phyloP scores from a whole-genome alignment of 106 monocot species.

The Posidonia australis region DNA sequence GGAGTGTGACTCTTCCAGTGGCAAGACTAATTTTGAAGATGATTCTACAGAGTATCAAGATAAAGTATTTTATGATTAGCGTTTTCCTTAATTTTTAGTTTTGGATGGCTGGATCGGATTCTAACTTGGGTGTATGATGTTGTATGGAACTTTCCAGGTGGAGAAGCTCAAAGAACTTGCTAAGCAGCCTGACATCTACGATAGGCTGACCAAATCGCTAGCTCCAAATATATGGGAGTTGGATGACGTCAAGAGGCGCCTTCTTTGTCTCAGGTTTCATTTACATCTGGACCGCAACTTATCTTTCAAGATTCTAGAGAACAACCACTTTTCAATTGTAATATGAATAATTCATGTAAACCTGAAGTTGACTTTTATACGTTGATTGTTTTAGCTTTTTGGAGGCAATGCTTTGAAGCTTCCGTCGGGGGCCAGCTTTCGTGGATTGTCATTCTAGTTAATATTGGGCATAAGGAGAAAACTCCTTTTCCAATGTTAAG shows the following conservation, averaged over 20 bases:
- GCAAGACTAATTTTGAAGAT: conserved; percentile 23
- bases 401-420: conserved; percentile 84
- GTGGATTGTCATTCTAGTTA: too few relatives aligned
- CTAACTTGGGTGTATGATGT: background rate
- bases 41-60: conserved; percentile 34
- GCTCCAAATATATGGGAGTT: conserved; percentile 99
- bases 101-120: background rate
- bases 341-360: background rate
- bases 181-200: conserved; percentile 91
- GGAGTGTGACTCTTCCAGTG: conserved; percentile 38
- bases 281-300: background rate
- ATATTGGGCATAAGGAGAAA: too few relatives aligned
- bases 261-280: conserved; percentile 11
- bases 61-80: conserved; percentile 41
- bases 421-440: conserved; percentile 69
- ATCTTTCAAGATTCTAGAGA: background rate
- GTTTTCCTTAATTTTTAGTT: too few relatives aligned
- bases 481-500: too few relatives aligned
- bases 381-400: conserved; percentile 50
- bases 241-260: conserved; percentile 48
- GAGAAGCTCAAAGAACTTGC: conserved; percentile 75
- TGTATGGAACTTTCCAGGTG: conserved; percentile 29
- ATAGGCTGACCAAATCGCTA: conserved; percentile 78
- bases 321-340: background rate
- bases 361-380: background rate